Percentiles rank a stretch among this genome's conserved stretches.
These are phyloP conservation scores for Rhizophlyctis rosea DNA, from an alignment of 192 early-diverging fungal species.

Conservation along the genomic window DNA sequence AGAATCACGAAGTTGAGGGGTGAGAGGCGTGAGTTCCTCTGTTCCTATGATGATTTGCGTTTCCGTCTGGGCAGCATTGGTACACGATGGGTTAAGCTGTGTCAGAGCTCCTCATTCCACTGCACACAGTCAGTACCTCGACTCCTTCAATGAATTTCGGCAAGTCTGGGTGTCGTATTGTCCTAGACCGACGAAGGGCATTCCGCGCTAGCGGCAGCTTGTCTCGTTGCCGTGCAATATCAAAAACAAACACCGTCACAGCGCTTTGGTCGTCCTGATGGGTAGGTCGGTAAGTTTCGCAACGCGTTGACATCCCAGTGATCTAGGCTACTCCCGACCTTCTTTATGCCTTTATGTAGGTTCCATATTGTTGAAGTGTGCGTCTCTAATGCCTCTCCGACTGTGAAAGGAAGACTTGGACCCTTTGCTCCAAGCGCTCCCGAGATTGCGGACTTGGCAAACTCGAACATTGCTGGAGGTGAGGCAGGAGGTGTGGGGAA, in stretches of 20 bases:
- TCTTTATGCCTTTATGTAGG: conserved; percentile 54
- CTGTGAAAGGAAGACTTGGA: conserved; percentile 24
- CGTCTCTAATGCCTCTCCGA: conserved; percentile 19
- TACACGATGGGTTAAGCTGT: not conserved
- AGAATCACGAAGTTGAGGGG: conserved; percentile 43
- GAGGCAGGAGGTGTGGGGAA: too few relatives aligned
- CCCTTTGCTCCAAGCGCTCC: conserved; percentile 20
- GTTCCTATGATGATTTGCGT: conserved; percentile 85
- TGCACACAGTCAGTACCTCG: conserved; percentile 56
- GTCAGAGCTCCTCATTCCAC: not conserved
- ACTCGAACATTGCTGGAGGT: conserved; percentile 44
- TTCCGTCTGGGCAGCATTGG: conserved; percentile 49
- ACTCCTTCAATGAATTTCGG: conserved; percentile 82
- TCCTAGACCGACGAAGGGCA: conserved; percentile 79
- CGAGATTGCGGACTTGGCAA: conserved; percentile 35
- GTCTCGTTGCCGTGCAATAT: conserved; percentile 60
- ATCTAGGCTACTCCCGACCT: conserved; percentile 30
- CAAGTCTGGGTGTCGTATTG: conserved; percentile 86
- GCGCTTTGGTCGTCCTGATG: conserved; percentile 59
- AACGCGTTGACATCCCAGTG: not conserved
- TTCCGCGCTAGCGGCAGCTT: conserved; percentile 83
- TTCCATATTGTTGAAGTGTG: conserved; percentile 20
- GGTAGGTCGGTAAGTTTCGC: not conserved
- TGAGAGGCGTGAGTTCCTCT: conserved; percentile 74
- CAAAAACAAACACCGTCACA: conserved; percentile 78